Percentiles rank a stretch among this genome's conserved stretches.
Conservation (phyloP, 2,329 filamentous ascomycete species). For the Escovopsis weberi region DNA sequence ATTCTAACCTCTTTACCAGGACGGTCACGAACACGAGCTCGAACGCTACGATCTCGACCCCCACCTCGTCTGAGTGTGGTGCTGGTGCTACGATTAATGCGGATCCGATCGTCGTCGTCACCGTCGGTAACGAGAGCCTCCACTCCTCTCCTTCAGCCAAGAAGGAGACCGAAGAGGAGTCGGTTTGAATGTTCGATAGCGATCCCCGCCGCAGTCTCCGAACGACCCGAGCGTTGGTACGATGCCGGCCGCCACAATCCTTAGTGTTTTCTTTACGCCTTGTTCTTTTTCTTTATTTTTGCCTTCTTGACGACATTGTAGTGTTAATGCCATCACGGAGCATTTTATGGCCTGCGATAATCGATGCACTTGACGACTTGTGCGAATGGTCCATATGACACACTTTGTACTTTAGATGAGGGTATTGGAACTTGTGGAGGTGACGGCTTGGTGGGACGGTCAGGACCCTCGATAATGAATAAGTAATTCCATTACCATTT, state of each 20-base stretch:
- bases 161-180: conserved; percentile 22
- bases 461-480: conserved; percentile 10
- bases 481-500: conserved; percentile 4
- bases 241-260: conserved; percentile 6
- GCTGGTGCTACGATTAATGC: conserved; percentile 41
- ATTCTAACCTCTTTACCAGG: conserved; percentile 22
- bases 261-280: conserved; percentile 6
- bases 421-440: conserved; percentile 12
- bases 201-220: background rate
- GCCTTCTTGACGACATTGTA: conserved; percentile 11
- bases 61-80: conserved; percentile 33
- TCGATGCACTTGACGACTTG: conserved; percentile 19
- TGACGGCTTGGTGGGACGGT: conserved; percentile 9
- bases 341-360: conserved; percentile 24
- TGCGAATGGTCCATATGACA: conserved; percentile 18
- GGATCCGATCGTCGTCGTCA: conserved; percentile 30
- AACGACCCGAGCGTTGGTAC: conserved; percentile 5
- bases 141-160: conserved; percentile 34
- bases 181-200: conserved; percentile 6
- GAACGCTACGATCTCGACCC: conserved; percentile 23
- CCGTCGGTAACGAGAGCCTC: conserved; percentile 23
- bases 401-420: conserved; percentile 27
- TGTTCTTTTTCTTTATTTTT: conserved; percentile 3
- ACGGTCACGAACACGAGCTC: conserved; percentile 25
- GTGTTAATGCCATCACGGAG: conserved; percentile 16